Base-by-base conservation (phyloP, 2,329 filamentous ascomycete genomes). In the Sclerotinia glacialis region DNA sequence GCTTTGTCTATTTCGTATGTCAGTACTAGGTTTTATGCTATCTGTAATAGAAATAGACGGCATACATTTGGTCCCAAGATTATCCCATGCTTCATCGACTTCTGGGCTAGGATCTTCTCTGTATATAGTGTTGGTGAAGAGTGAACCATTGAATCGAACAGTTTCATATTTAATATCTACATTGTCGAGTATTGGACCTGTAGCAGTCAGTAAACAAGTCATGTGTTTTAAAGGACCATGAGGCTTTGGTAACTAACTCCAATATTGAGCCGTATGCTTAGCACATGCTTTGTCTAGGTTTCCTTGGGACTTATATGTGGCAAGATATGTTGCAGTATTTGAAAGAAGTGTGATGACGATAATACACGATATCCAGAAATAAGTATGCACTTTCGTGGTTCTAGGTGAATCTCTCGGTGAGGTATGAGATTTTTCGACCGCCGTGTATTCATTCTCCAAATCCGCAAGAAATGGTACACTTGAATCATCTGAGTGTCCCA, bases 161-260 rank as follows among this genome's bases (percentile, higher is more conserved):
- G 72, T 72, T 23, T 77, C 74, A 72, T 81, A 83, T 21, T 73
- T 71, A 4, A 82, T 76, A 23, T 77, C 72, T 5, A 83, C 74
- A 7, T 82, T 78, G 28, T 78, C 76, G 44, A 78, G 66, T 0
- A 80, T 52, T 0, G 78, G 78, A 5, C 78, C 70, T 71, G 46
- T 8, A 7, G n/a, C 2, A 28, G 5, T 52, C n/a, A 52, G 31
- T 40, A 28, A 7, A 14, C 9, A 12, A 26, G 55, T 26, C 18
- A n/a, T 40, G 7, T n/a, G 12, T 21, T 50, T 40, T 8, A 21
- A 11, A 7, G 26, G 3, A 52, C 11, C 21, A 56, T 56, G n/a
- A 40, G 40, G 21, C 2, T 52, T n/a, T 50, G 31, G 16, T 14
- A 40, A 52, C 59, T 62, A 1, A 52, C 59, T 52, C 59, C 46